Percentiles rank a stretch among this genome's conserved stretches.
Evolutionary conservation across 768 basidiomycete genomes (phyloP).

Genomic region (Boletus reticulatus): DNA sequence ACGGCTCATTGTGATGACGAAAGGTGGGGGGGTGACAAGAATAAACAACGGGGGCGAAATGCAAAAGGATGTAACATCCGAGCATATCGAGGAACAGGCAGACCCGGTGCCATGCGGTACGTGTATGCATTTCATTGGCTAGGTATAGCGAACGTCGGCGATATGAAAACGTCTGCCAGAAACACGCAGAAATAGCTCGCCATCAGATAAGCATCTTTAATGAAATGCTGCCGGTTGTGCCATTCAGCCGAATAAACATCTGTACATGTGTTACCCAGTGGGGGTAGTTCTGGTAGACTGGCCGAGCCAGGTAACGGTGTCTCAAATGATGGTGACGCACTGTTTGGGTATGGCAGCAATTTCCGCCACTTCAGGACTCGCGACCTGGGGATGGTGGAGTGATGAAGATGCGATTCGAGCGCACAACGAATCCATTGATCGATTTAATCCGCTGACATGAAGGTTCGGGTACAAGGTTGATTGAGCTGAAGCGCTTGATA

Average conservation of each 20-base stretch:
- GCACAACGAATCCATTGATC: background rate
- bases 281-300: constrained; percentile 16
- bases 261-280: constrained; percentile 13
- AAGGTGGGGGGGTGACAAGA: background rate
- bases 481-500: no score
- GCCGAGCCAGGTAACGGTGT: background rate
- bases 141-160: constrained; percentile 18
- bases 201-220: constrained; percentile 25
- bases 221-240: constrained; percentile 23
- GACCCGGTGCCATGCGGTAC: constrained; percentile 12
- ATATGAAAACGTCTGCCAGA: constrained; percentile 26
- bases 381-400: background rate
- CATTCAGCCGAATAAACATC: constrained; percentile 13
- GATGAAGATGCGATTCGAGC: constrained; percentile 9
- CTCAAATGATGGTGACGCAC: constrained; percentile 12
- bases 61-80: constrained; percentile 1
- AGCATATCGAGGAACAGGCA: constrained; percentile 12
- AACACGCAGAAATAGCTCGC: constrained; percentile 9
- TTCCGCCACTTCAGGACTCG: constrained; percentile 15
- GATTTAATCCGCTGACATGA: constrained; percentile 1
- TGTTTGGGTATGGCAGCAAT: constrained; percentile 21
- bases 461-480: constrained; percentile 11
- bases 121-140: constrained; percentile 5
- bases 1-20: constrained; percentile 1
- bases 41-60: background rate